phyloP scores from a whole-genome alignment of 768 basidiomycete species.

The Suillus placidus region DNA sequence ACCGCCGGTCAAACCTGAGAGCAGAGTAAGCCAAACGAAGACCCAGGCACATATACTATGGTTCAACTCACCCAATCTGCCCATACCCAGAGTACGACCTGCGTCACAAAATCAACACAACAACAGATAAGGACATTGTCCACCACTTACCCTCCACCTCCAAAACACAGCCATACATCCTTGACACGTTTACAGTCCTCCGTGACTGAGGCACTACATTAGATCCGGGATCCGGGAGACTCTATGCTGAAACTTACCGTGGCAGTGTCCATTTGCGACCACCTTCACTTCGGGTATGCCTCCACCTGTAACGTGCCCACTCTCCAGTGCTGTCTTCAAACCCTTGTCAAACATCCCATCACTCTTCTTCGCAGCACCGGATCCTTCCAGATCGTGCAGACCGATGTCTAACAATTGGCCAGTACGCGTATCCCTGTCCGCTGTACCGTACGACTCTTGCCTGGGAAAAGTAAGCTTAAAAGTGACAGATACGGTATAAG shows the following conservation, averaged over 20 bases:
- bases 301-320: conserved; percentile 54
- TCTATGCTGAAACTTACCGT: conserved; percentile 50
- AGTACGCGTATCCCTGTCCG: conserved; percentile 66
- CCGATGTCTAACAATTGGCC: conserved; percentile 74
- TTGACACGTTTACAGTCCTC: conserved; percentile 86
- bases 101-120: conserved; percentile 1
- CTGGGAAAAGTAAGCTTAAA: conserved; percentile 37
- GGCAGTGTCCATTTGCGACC: conserved; percentile 88
- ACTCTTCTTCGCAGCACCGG: conserved; percentile 68
- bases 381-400: conserved; percentile 54
- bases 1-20: conserved; percentile 82
- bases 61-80: conserved; percentile 60
- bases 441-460: conserved; percentile 70
- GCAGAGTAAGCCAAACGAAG: conserved; percentile 14
- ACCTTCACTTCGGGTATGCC: conserved; percentile 78
- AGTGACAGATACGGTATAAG: neutral
- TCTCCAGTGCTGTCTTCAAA: conserved; percentile 71
- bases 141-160: conserved; percentile 73
- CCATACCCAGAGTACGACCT: conserved; percentile 86
- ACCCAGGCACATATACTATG: neutral
- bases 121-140: neutral
- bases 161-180: conserved; percentile 92
- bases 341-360: conserved; percentile 87
- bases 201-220: conserved; percentile 55
- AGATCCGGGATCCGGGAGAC: neutral